These are phyloP conservation scores for Luffa aegyptiaca DNA, from an alignment of 306 rosid species.

Conservation along the genomic window DNA sequence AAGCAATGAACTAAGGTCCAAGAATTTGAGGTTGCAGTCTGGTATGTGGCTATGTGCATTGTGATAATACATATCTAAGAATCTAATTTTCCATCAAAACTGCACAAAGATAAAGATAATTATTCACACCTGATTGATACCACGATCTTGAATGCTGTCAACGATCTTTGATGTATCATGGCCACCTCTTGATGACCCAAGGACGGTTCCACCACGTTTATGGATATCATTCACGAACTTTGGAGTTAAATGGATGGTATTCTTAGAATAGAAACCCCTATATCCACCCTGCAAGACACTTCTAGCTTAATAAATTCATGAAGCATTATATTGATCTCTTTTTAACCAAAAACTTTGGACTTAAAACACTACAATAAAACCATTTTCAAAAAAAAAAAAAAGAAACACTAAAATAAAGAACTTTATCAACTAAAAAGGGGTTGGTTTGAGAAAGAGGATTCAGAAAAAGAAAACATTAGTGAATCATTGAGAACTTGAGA, in stretches of 20 bases:
- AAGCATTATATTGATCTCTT: not conserved
- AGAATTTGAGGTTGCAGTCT: not conserved
- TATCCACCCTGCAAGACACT: slow-evolving; percentile 71
- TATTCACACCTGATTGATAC: slow-evolving; percentile 72
- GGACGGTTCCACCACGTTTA: slow-evolving; percentile 88
- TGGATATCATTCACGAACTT: slow-evolving; percentile 79
- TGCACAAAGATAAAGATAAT: not conserved
- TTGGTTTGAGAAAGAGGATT: not conserved
- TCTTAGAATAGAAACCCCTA: slow-evolving; percentile 76
- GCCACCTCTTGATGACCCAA: slow-evolving; percentile 92
- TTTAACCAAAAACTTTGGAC: not conserved
- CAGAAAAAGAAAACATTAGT: not conserved
- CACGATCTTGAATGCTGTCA: slow-evolving; percentile 85
- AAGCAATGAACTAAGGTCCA: slow-evolving; percentile 2
- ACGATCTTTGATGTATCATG: slow-evolving; percentile 81
- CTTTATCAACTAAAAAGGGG: not conserved
- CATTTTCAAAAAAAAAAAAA: no score
- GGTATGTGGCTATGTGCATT: not conserved
- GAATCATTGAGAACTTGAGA: not conserved
- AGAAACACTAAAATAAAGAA: not conserved
- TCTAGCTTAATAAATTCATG: not conserved
- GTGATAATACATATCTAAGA: not conserved
- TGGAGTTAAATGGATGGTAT: slow-evolving; percentile 57
- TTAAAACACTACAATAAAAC: not conserved
- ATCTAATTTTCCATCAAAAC: not conserved